Conservation (phyloP, 1,284 basidiomycete genomes). For the Schizophyllum commune region DNA sequence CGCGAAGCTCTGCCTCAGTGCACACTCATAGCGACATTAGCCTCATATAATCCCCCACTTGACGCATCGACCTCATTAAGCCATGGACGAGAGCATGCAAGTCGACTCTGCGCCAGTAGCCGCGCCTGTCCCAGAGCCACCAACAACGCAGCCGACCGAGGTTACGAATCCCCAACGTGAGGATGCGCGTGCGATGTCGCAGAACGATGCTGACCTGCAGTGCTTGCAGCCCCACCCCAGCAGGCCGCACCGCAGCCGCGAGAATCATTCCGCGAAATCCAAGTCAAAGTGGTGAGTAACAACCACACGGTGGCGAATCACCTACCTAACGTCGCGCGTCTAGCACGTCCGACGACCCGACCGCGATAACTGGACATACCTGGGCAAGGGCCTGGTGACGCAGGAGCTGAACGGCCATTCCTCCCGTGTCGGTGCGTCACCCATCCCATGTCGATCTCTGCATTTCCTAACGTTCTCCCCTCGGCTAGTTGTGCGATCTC, state of each 20-base stretch:
- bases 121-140: not conserved
- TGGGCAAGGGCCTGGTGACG: conserved; percentile 65
- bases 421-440: conserved; percentile 62
- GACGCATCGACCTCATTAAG: too few species aligned
- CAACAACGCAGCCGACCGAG: not conserved
- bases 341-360: conserved; percentile 65
- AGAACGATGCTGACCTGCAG: not conserved
- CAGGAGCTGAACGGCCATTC: conserved; percentile 66
- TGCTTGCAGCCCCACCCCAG: not conserved
- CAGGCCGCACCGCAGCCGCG: not conserved
- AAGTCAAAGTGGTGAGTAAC: conserved; percentile 53
- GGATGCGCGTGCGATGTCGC: not conserved
- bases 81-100: conserved; percentile 20
- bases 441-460: conserved; percentile 1
- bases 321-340: not conserved
- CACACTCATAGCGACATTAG: too few species aligned
- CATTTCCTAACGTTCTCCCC: conserved; percentile 9
- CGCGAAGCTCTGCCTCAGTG: too few species aligned
- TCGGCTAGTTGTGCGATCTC: conserved; percentile 54
- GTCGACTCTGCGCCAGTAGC: not conserved
- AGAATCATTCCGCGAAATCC: conserved; percentile 55
- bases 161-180: not conserved
- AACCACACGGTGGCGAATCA: not conserved
- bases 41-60: too few species aligned
- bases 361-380: conserved; percentile 71